A percentile compares a stretch with the other conserved stretches of the same genome.
phyloP scores from a whole-genome alignment of 805 yeast species.

The Ogataea methylovora region DNA sequence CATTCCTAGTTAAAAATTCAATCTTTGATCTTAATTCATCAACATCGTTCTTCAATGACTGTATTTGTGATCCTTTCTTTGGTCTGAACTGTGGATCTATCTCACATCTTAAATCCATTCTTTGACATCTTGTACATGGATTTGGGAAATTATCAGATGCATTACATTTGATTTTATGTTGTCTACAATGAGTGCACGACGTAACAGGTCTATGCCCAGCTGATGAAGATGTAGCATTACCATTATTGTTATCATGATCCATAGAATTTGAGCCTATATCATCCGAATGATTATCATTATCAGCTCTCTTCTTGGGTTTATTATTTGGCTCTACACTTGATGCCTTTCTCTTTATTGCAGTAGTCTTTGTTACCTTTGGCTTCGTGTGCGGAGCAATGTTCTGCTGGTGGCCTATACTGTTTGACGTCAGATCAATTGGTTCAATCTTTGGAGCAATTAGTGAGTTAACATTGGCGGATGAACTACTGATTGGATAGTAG shows the following conservation, averaged over 20 bases:
- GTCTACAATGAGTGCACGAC: constrained; percentile 90
- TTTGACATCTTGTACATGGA: constrained; percentile 77
- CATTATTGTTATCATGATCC: no score
- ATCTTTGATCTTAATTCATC: constrained; percentile 71
- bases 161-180: constrained; percentile 89
- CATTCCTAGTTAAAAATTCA: constrained; percentile 59
- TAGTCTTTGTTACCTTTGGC: not conserved
- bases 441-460: no score
- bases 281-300: not conserved
- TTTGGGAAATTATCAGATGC: constrained; percentile 77
- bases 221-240: no score
- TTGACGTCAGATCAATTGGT: no score
- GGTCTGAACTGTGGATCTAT: constrained; percentile 91
- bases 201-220: constrained; percentile 82
- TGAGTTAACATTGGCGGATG: no score
- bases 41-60: constrained; percentile 74
- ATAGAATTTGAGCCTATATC: no score
- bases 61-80: constrained; percentile 85
- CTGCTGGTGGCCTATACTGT: no score
- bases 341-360: constrained; percentile 1
- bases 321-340: not conserved
- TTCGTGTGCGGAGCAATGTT: no score
- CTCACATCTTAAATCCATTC: constrained; percentile 75
- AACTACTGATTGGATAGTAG: no score
- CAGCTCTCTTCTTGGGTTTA: constrained; percentile 5